These are phyloP conservation scores for Fusarium avenaceum DNA, from an alignment of 2,329 filamentous ascomycete genomes.

Conservation along the genomic window DNA sequence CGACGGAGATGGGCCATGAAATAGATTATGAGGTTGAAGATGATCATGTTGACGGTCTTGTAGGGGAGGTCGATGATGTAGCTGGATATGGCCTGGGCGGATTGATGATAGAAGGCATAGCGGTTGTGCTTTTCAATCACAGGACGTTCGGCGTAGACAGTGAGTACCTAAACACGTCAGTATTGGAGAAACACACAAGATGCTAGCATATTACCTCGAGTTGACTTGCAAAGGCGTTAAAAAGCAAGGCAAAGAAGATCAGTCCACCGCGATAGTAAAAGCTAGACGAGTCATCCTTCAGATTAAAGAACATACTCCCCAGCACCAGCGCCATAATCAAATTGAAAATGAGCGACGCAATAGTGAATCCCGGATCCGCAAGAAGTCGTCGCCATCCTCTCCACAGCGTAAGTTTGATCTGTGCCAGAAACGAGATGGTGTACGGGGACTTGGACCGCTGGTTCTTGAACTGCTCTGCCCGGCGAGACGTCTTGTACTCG, in stretches of 20 bases:
- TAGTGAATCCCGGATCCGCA: slow-evolving; percentile 57
- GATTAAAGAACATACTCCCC: slow-evolving; percentile 65
- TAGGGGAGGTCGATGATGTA: slow-evolving; percentile 47
- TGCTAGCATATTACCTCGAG: slow-evolving; percentile 47
- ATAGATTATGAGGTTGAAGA: slow-evolving; percentile 63
- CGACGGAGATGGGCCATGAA: slow-evolving; percentile 75
- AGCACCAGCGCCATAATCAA: slow-evolving; percentile 65
- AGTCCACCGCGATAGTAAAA: slow-evolving; percentile 63
- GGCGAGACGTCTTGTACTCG: slow-evolving; percentile 42
- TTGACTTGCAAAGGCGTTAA: slow-evolving; percentile 62
- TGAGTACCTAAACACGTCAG: slow-evolving; percentile 34
- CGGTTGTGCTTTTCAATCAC: slow-evolving; percentile 55
- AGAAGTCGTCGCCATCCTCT: slow-evolving; percentile 56
- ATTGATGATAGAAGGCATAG: slow-evolving; percentile 55
- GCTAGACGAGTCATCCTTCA: slow-evolving; percentile 58
- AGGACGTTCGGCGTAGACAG: slow-evolving; percentile 51
- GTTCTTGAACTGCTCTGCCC: slow-evolving; percentile 49
- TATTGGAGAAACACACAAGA: neutral
- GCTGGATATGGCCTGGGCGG: slow-evolving; percentile 48
- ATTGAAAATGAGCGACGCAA: slow-evolving; percentile 59
- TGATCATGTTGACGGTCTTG: slow-evolving; percentile 47
- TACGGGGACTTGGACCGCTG: slow-evolving; percentile 62
- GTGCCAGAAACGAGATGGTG: slow-evolving; percentile 61
- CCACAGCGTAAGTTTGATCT: slow-evolving; percentile 60
- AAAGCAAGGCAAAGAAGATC: slow-evolving; percentile 65